Percentiles rank a stretch among this genome's conserved stretches.
phyloP scores from a whole-genome alignment of 345 rosid species.

The Aurinia saxatilis region DNA sequence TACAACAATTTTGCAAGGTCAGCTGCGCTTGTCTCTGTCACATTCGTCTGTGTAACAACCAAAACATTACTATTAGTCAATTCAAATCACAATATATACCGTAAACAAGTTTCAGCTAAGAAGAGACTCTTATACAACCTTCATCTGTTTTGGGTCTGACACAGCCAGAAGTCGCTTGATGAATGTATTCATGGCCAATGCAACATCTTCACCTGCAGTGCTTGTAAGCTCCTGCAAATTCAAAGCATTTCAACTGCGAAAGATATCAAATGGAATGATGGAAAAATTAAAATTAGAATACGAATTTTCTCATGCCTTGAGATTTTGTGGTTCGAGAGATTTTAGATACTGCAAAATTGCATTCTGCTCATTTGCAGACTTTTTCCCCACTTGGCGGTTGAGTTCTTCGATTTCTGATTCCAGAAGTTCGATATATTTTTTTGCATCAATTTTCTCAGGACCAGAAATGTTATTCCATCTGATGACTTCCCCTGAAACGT shows the following conservation, averaged over 20 bases:
- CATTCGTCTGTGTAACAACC: conserved; percentile 45
- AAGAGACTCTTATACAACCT: conserved; percentile 41
- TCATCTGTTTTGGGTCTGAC: conserved; percentile 76
- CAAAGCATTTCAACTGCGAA: conserved; percentile 2
- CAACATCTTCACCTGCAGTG: conserved; percentile 92
- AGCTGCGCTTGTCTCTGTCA: conserved; percentile 73
- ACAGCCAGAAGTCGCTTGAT: conserved; percentile 86
- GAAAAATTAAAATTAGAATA: not conserved
- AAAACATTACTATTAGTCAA: conserved; percentile 6
- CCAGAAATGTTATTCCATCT: conserved; percentile 90
- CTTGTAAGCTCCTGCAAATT: conserved; percentile 74
- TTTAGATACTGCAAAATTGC: conserved; percentile 84
- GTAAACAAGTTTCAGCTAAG: not conserved
- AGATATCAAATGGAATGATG: not conserved
- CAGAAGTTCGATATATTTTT: conserved; percentile 80
- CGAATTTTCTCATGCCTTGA: conserved; percentile 48
- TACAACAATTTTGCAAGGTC: conserved; percentile 84
- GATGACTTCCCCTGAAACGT: conserved; percentile 86
- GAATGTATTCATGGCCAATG: conserved; percentile 88
- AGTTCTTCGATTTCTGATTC: conserved; percentile 96
- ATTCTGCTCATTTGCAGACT: conserved; percentile 58
- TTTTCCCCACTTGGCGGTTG: conserved; percentile 65
- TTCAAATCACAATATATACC: not conserved
- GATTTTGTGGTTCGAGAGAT: conserved; percentile 91
- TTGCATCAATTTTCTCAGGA: conserved; percentile 82